Base-by-base conservation (phyloP, 2,329 filamentous ascomycete genomes). In the Gnomoniopsis sp. region DNA sequence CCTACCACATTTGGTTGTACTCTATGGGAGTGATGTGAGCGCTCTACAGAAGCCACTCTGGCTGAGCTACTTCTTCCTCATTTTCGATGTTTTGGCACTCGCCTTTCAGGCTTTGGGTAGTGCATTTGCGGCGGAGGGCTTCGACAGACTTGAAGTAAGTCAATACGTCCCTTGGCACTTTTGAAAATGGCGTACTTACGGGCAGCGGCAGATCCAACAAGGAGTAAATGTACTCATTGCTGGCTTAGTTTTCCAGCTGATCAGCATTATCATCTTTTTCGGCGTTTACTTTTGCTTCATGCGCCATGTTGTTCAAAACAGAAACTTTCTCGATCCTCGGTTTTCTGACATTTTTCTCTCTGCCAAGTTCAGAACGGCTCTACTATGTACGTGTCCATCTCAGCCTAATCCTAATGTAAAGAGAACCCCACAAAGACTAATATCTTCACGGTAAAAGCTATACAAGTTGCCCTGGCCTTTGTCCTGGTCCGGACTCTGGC, bases 11-110 rank as follows among this genome's bases (percentile, higher is more conserved):
- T 67, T 81, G 22, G 68, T 82, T 38, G 68, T 71, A 8, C 64
- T 82, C 4, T 82, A 81, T 59, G 79, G 79, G 21, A 71, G 75
- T 8, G 69, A 73, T 7, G 72, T 76, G 19, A 72, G 71, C 17
- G 68, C 73, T 2, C 64, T 74, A 2, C 60, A 65, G 4, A 53
- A 69, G 62, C 75, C 76, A 0, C 60, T 72, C 0, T 67, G 72
- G 47, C 65, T 72, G 11, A 72, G 67, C 1, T 59, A 75, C 14
- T 56, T 71, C 30, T 72, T 78, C 53, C 65, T 70, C 49, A 63
- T 65, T 14, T 60, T 77, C 23, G 65, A 71, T 38, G 64, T 70
- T 48, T 66, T 78, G 64, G 59, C 64, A 38, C 43, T 77, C 62
- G 72, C 70, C 62, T 65, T 72, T 60, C 59, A 72, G 34, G 65